Evolutionary conservation across 1,139 yeast species (phyloP), one percentile per base, ranked within the genome.

Genomic region (Geotrichum aggregatum): DNA sequence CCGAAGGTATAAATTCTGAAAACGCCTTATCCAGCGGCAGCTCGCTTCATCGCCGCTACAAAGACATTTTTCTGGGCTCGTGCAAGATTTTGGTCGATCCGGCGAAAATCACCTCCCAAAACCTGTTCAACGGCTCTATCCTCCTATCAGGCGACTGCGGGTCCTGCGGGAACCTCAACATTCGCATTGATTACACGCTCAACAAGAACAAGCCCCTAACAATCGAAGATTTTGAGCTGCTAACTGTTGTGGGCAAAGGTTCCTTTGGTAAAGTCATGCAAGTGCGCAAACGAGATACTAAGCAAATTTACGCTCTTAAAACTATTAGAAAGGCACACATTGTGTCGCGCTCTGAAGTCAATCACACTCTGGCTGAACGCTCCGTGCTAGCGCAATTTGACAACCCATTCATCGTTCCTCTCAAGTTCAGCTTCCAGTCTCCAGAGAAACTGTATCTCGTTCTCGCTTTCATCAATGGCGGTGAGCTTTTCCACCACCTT

Each of bases 201-300:
- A 77, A 79, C 55, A 79, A 81, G 61, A 80, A 50, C 24, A 53
- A 82, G 62, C 86, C 86, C 50, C 75, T 92, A 49, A 76, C 88
- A 1, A 89, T 92, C 60, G 96, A 89, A 52, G 96, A 92, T 65
- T 92, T 92, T 69, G 96, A 91, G 63, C 73, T 94, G 53, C 76
- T 92, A 61, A 92, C 92, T 69, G 98, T 92, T 19, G 88, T 92
- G 54, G 98, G 98, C 44, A 92, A 92, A 68, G 98, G 98, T 2
- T 88, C 97, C 1, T 94, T 92, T 70, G 98, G 98, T 52, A 92
- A 94, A 70, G 98, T 92, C 54, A 92, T 92, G 98, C 98, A 92
- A 70, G 98, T 92, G 44, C 83, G 89, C 55, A 92, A 92, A 71
- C 87, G 87, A 62, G 98, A 92, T 69, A 92, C 98, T 10, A 85